These are phyloP conservation scores for Groenewaldozyma sp. DNA, from an alignment of 1,139 yeast species.

Conservation along the genomic window DNA sequence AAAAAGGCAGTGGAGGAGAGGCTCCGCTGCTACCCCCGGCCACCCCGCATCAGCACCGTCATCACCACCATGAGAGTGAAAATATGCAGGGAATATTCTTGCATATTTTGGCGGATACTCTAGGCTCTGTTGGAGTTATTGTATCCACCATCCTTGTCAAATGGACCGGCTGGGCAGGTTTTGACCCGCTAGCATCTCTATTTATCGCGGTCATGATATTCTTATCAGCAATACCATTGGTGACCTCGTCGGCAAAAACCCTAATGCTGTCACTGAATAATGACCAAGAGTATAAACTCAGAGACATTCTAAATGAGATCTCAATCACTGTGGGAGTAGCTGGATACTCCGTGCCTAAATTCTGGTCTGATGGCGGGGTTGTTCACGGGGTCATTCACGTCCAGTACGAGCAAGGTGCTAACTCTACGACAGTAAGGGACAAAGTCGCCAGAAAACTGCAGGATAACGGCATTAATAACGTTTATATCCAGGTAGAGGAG, in stretches of 20 bases:
- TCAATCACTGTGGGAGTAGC: constrained; percentile 68
- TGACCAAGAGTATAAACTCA: constrained; percentile 49
- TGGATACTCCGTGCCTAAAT: constrained; percentile 79
- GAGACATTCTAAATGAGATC: constrained; percentile 58
- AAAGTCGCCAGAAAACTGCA: constrained; percentile 43
- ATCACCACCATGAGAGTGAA: constrained; percentile 42
- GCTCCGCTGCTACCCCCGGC: neutral
- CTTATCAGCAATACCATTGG: constrained; percentile 71
- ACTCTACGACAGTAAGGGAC: constrained; percentile 49
- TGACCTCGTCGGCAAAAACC: constrained; percentile 70
- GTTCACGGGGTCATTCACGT: constrained; percentile 46
- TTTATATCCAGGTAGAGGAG: constrained; percentile 33
- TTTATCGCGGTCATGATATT: constrained; percentile 77
- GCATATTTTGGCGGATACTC: constrained; percentile 88
- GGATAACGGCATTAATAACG: constrained; percentile 27
- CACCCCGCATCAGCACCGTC: constrained; percentile 1
- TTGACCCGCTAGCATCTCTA: constrained; percentile 88
- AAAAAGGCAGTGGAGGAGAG: neutral
- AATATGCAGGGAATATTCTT: constrained; percentile 92
- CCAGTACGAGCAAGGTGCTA: constrained; percentile 61
- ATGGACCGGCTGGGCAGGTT: constrained; percentile 45
- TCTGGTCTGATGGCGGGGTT: constrained; percentile 65
- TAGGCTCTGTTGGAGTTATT: constrained; percentile 95
- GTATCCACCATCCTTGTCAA: constrained; percentile 56
- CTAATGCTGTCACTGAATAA: constrained; percentile 54